Evolutionary conservation across 2,329 filamentous ascomycete genomes (phyloP), one percentile per base, ranked within the genome.

Genomic region (Metarhizium humberi): DNA sequence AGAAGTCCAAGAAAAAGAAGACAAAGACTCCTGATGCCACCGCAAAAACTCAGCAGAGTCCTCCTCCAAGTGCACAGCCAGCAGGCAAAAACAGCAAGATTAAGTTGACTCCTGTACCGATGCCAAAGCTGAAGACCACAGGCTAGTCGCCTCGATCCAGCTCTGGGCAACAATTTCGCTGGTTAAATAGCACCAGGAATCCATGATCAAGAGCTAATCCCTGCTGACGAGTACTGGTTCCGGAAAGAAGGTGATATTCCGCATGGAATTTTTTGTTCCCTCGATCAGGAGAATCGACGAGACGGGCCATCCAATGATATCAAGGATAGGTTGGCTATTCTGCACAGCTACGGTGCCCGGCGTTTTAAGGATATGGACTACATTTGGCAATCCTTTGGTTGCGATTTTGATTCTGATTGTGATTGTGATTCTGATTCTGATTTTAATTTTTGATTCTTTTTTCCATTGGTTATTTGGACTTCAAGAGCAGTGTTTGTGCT

Each of bases 1-100:
- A 65, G 58, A 68, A 67, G 54, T 43, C 56, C 7, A 69, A 63
- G 56, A 70, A 66, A 60, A 57, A 60, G 54, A 70, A 67, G 57
- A 63, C 62, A 8, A 66, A 65, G 55, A 61, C 64, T 5, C 14
- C 29, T 14, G 36, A 38, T n/a, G 42, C 48, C 42, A 55, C 60
- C 16, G 54, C 56, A 14, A 52, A 49, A 13, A 54, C 56, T 3
- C 57, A 58, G 18, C 61, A 61, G 52, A 61, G 56, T 46, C 58
- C 59, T 14, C 55, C 61, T 11, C 55, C 61, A n/a, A 62, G 60
- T 42, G 58, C 58, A 18, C 62, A 63, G 43, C 34, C 53, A 0
- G 46, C 51, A 5, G 46, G 50, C 20, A 60, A 60, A 55, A 58
- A 46, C 25, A 56, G 8, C 16, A 55, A 51, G n/a, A 47, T 47